phyloP scores from a whole-genome alignment of 768 basidiomycete species.

The Tricholoma furcatifolium region DNA sequence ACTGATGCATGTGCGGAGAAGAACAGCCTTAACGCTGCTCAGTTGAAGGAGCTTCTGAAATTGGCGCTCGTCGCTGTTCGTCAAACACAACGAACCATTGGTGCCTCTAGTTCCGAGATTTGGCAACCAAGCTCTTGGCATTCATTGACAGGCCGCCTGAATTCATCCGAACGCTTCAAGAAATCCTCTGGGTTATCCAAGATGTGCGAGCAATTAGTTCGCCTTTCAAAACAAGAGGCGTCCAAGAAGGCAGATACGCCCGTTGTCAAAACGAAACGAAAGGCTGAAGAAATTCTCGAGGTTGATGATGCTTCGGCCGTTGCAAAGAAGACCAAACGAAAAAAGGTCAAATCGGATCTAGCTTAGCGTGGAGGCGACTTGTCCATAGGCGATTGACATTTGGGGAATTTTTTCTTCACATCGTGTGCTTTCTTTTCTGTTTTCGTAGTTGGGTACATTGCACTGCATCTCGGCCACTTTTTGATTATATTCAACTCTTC shows the following conservation, averaged over 20 bases:
- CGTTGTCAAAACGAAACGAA: conserved; percentile 32
- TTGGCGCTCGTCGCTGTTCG: conserved; percentile 63
- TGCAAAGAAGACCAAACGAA: conserved; percentile 36
- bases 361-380: neutral
- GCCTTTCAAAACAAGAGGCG: conserved; percentile 13
- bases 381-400: too few species aligned
- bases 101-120: conserved; percentile 26
- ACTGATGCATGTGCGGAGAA: conserved; percentile 48
- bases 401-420: too few species aligned
- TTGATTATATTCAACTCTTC: neutral
- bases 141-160: conserved; percentile 43
- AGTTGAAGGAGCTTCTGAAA: conserved; percentile 81
- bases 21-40: conserved; percentile 49
- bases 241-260: conserved; percentile 14
- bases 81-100: conserved; percentile 51
- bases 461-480: neutral
- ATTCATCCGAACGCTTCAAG: conserved; percentile 57
- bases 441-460: neutral
- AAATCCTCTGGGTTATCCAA: conserved; percentile 58
- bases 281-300: conserved; percentile 28
- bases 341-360: conserved; percentile 43
- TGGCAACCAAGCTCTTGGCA: conserved; percentile 69
- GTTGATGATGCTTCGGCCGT: conserved; percentile 16
- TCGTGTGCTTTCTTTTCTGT: neutral
- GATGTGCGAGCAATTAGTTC: conserved; percentile 63